A percentile compares a stretch with the other conserved stretches of the same genome.
Conservation (phyloP, 441 rosid genomes). For the Jatropha multifida region DNA sequence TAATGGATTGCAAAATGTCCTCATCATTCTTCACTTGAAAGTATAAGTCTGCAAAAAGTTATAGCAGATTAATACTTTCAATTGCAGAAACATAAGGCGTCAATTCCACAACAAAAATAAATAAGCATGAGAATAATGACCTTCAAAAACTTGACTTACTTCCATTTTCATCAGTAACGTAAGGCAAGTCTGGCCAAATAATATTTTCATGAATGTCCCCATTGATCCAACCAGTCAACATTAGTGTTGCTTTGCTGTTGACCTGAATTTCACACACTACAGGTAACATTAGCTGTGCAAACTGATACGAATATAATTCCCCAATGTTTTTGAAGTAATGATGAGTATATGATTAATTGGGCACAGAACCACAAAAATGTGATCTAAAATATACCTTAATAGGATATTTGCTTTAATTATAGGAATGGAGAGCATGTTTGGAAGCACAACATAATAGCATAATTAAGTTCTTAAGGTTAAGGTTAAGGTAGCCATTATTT, state of each 20-base stretch:
- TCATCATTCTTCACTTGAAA: slow-evolving; percentile 86
- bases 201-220: slow-evolving; percentile 75
- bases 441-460: not conserved
- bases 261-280: slow-evolving; percentile 77
- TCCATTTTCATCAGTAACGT: slow-evolving; percentile 83
- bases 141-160: slow-evolving; percentile 45
- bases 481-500: not conserved
- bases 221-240: slow-evolving; percentile 60
- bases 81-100: not conserved
- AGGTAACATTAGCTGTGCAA: slow-evolving; percentile 50
- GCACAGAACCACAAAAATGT: not conserved
- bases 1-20: slow-evolving; percentile 67
- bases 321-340: not conserved
- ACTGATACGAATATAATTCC: slow-evolving; percentile 13
- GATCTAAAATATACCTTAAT: not conserved
- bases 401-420: not conserved
- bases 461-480: not conserved
- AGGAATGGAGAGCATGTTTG: not conserved
- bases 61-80: slow-evolving; percentile 16
- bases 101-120: slow-evolving; percentile 12
- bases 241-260: slow-evolving; percentile 74
- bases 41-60: slow-evolving; percentile 63
- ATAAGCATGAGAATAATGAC: slow-evolving; percentile 3
- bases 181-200: slow-evolving; percentile 88
- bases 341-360: not conserved